phyloP scores from a whole-genome alignment of 2,329 filamentous ascomycete genomes.

The Elsinoe fawcettii region DNA sequence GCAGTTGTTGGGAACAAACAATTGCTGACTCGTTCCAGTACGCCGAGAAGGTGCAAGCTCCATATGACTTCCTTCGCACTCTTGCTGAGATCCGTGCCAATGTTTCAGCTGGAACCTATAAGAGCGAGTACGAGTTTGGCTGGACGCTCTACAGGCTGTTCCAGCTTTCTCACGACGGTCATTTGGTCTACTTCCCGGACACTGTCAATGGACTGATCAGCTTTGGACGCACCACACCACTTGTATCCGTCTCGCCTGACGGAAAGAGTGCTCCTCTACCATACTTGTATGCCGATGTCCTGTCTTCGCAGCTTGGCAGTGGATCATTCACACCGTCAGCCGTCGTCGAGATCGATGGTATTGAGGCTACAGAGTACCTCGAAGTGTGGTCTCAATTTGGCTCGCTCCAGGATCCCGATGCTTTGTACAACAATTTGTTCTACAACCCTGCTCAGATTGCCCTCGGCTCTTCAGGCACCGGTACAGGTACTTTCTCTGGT shows the following conservation, averaged over 20 bases:
- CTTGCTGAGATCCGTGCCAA: conserved; percentile 34
- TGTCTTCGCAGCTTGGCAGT: conserved; percentile 35
- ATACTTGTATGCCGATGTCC: conserved; percentile 46
- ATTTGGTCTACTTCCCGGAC: conserved; percentile 52
- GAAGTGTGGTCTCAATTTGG: conserved; percentile 42
- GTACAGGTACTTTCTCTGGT: conserved; percentile 39
- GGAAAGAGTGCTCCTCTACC: conserved; percentile 52
- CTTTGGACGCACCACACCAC: conserved; percentile 41
- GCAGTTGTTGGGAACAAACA: not conserved
- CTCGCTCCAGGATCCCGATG: conserved; percentile 49
- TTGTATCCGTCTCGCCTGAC: conserved; percentile 56
- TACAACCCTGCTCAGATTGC: conserved; percentile 39
- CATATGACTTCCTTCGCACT: conserved; percentile 36
- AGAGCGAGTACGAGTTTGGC: conserved; percentile 39
- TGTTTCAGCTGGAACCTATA: conserved; percentile 31
- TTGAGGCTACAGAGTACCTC: conserved; percentile 44
- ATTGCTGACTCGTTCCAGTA: conserved; percentile 24
- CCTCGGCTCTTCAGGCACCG: conserved; percentile 33
- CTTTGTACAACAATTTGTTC: conserved; percentile 47
- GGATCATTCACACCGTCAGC: conserved; percentile 40
- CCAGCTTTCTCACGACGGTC: conserved; percentile 55
- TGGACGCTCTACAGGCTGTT: conserved; percentile 48
- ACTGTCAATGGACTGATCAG: conserved; percentile 45
- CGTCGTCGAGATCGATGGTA: conserved; percentile 50
- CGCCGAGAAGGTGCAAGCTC: conserved; percentile 37